Base-by-base conservation (phyloP, 257 asterid species). In the Cruciata laevipes region DNA sequence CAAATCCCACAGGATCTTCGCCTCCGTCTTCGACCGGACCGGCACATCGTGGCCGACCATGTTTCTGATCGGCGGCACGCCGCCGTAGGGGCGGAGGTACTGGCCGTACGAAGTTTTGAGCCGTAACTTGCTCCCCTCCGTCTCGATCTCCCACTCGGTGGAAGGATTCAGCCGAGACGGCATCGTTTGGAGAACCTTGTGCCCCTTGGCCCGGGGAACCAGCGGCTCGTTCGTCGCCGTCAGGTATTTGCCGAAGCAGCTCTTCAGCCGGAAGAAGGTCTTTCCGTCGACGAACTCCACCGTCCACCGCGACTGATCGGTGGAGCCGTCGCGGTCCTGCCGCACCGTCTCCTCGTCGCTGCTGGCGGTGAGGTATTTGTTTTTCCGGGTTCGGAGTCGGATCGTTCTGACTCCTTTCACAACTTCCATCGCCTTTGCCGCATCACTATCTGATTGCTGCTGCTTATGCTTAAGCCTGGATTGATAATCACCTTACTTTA, bases 251-350 rank as follows among this genome's bases (percentile, higher is more conserved):
- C 88, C 91, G n/a, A 79, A 81, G 68, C 82, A 78, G 77, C 95
- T 74, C 16, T 77, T 83, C 63, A 90, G 87, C 18, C 84, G 90
- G 64, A 90, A 67, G 6, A 65, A 74, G 71, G 82, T 89, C 6
- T 86, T 81, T 2, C 75, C 78, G 2, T 35, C 73, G 13, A 83
- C 81, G 14, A 75, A 68, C 61, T 90, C 97, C 47, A 90, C 86
- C 11, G 38, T 65, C 97, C 97, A 90, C 33, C 85, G 86, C 7
- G 95, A 91, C 27, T 55, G 78, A 37, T 14, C 73, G 0, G 86
- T 71, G 23, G 95, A 77, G 30, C 95, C 95, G 65, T 87, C 76
- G 4, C 89, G 83, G 74, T 87, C 80, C 55, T 81, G 95, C 17
- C 86, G 88, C 65, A 90, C 89, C 1, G 86, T 80, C 27, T 63